Evolutionary conservation across 345 rosid species (phyloP).

Genomic region (Rhodamnia rubescens): DNA sequence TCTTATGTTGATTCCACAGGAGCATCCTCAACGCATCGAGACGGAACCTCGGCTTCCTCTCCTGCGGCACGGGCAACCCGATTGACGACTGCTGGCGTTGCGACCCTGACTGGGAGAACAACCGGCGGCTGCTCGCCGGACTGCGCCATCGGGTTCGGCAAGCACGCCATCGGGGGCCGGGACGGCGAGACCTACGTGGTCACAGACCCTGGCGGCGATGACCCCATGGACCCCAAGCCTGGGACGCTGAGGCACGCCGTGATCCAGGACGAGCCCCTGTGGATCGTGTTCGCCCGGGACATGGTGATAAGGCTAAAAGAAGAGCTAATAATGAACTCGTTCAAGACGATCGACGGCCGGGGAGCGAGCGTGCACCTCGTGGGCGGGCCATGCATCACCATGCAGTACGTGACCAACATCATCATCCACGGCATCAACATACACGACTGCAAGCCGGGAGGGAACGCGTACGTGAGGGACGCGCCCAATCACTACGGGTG

Average conservation of each 20-base stretch:
- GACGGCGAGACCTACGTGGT: conserved; percentile 5
- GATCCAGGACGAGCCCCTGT: conserved; percentile 12
- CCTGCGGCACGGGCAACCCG: conserved; percentile 10
- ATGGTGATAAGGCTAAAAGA: conserved; percentile 14
- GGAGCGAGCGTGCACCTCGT: conserved; percentile 14
- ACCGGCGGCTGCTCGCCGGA: conserved; percentile 5
- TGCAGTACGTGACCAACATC: conserved; percentile 12
- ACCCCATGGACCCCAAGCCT: conserved; percentile 9
- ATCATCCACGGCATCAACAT: conserved; percentile 13
- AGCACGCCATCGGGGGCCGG: conserved; percentile 8
- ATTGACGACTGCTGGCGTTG: conserved; percentile 16
- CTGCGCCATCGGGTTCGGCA: conserved; percentile 11
- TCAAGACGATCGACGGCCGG: conserved; percentile 13
- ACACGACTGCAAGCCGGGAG: conserved; percentile 10
- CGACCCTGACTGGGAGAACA: conserved; percentile 6
- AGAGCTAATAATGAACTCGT: conserved; percentile 12
- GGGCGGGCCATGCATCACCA: conserved; percentile 12
- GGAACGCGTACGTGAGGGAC: conserved; percentile 14
- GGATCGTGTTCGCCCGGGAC: conserved; percentile 9
- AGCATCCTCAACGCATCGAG: conserved; percentile 8
- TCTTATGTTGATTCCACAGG: neutral
- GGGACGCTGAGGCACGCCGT: conserved; percentile 13
- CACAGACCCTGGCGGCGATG: neutral
- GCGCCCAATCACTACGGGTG: conserved; percentile 12
- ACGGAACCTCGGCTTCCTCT: conserved; percentile 7